phyloP scores from a whole-genome alignment of 306 rosid species.

The Inga leiocalycina region DNA sequence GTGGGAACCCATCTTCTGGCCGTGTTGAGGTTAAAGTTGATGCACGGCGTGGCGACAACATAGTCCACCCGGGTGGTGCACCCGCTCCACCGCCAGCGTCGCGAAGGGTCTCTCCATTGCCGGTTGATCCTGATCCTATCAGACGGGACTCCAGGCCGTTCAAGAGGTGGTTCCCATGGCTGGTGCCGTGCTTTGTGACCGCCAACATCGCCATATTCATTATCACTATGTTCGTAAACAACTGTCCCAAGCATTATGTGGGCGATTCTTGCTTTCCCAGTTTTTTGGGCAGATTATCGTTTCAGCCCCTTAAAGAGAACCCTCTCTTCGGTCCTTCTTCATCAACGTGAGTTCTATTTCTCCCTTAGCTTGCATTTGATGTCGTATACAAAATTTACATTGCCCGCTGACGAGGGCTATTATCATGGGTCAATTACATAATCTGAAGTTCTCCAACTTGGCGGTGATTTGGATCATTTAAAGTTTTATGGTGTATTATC shows the following conservation, averaged over 20 bases:
- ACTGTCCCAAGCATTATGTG: conserved; percentile 59
- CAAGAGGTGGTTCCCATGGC: conserved; percentile 69
- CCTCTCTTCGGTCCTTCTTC: conserved; percentile 90
- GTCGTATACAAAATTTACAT: neutral
- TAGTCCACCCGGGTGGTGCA: conserved; percentile 35
- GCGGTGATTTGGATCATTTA: neutral
- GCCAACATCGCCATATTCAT: conserved; percentile 56
- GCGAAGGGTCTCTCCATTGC: conserved; percentile 4
- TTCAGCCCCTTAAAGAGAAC: conserved; percentile 78
- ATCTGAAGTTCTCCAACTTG: neutral
- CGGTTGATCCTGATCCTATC: neutral
- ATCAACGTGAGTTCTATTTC: conserved; percentile 50
- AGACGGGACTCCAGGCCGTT: conserved; percentile 42
- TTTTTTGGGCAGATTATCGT: conserved; percentile 77
- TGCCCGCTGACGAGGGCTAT: neutral
- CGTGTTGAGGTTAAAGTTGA: conserved; percentile 51
- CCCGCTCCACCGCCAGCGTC: conserved; percentile 16
- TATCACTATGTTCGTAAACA: conserved; percentile 58
- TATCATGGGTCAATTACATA: neutral
- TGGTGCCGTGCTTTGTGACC: conserved; percentile 69
- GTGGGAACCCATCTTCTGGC: conserved; percentile 41
- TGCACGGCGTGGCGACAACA: conserved; percentile 38
- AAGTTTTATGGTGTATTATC: neutral
- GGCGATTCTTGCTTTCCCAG: conserved; percentile 46
- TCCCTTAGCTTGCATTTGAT: conserved; percentile 1